A percentile compares a stretch with the other conserved stretches of the same genome.
phyloP scores from a whole-genome alignment of 2,329 filamentous ascomycete genomes.

The Calonectria pseudoturangicola region DNA sequence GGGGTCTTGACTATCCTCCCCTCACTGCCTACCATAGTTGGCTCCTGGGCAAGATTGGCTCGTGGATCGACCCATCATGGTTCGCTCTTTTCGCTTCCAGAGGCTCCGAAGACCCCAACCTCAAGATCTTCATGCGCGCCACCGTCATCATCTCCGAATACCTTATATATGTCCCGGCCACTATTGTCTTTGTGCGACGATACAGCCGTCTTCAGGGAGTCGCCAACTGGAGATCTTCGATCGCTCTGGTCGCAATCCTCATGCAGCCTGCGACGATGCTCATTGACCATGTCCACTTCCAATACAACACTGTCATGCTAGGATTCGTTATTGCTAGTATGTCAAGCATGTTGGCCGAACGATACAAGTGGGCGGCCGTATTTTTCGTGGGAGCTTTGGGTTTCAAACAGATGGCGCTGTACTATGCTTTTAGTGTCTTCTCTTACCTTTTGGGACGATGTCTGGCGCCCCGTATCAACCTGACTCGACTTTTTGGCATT shows the following conservation, averaged over 20 bases:
- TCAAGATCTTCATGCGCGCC: slow-evolving; percentile 97
- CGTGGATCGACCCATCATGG: slow-evolving; percentile 87
- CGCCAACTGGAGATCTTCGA: slow-evolving; percentile 86
- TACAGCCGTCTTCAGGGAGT: slow-evolving; percentile 86
- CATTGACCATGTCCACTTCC: slow-evolving; percentile 96
- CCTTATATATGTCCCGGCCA: slow-evolving; percentile 89
- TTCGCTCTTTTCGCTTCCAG: slow-evolving; percentile 90
- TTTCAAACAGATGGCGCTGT: slow-evolving; percentile 99
- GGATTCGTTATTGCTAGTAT: slow-evolving; percentile 90
- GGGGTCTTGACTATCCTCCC: slow-evolving; percentile 98
- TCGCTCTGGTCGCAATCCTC: slow-evolving; percentile 91
- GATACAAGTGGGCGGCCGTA: slow-evolving; percentile 90
- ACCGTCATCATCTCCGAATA: slow-evolving; percentile 95
- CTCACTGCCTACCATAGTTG: slow-evolving; percentile 99
- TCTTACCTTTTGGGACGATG: slow-evolving; percentile 92
- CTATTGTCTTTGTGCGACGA: slow-evolving; percentile 88
- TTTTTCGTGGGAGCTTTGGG: slow-evolving; percentile 96
- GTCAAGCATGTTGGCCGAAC: slow-evolving; percentile 90
- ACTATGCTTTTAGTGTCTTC: slow-evolving; percentile 95
- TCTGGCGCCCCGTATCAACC: slow-evolving; percentile 82
- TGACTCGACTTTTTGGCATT: slow-evolving; percentile 83
- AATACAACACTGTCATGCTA: slow-evolving; percentile 99
- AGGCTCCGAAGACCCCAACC: slow-evolving; percentile 83
- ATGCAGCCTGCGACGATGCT: slow-evolving; percentile 94
- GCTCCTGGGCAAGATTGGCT: slow-evolving; percentile 91